Percentiles rank a stretch among this genome's conserved stretches.
Evolutionary conservation across 2,329 filamentous ascomycete species (phyloP).

Genomic region (Ramichloridium luteum): DNA sequence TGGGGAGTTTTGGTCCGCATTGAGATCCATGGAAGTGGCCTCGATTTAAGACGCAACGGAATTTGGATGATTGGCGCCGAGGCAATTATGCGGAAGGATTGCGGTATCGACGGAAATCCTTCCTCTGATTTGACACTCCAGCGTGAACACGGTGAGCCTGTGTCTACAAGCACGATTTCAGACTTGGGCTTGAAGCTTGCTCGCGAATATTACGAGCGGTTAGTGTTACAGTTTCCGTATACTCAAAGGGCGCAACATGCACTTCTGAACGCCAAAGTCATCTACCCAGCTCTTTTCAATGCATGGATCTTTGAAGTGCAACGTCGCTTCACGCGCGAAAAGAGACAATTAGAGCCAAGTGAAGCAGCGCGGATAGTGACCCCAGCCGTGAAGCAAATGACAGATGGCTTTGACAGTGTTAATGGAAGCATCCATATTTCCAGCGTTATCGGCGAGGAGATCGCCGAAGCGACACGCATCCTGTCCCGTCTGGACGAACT

Average conservation of each 20-base stretch:
- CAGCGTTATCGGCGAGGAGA: slow-evolving; percentile 28
- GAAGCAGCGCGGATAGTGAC: too few relatives aligned
- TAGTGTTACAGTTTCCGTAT: slow-evolving; percentile 68
- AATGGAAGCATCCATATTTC: neutral
- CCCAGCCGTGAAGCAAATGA: slow-evolving; percentile 9
- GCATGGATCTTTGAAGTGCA: slow-evolving; percentile 69
- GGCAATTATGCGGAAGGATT: slow-evolving; percentile 54
- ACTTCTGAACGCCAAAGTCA: slow-evolving; percentile 55
- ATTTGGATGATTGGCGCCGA: slow-evolving; percentile 80
- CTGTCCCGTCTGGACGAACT: slow-evolving; percentile 58
- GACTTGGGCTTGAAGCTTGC: slow-evolving; percentile 43
- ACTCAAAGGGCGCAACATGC: slow-evolving; percentile 45
- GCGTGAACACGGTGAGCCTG: neutral
- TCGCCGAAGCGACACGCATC: slow-evolving; percentile 49
- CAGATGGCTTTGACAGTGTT: slow-evolving; percentile 4
- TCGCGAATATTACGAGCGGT: slow-evolving; percentile 60
- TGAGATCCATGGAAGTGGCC: slow-evolving; percentile 40
- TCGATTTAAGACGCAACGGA: slow-evolving; percentile 58
- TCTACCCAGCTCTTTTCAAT: slow-evolving; percentile 69
- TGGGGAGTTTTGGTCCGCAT: slow-evolving; percentile 62
- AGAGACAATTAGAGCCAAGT: slow-evolving; percentile 15
- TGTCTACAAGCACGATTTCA: slow-evolving; percentile 6
- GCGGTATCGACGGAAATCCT: too few relatives aligned
- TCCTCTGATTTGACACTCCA: too few relatives aligned
- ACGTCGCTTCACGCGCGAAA: slow-evolving; percentile 40